Percentiles rank a stretch among this genome's conserved stretches.
These are phyloP conservation scores for Lactarius akahatsu DNA, from an alignment of 768 basidiomycete genomes.

Conservation along the genomic window DNA sequence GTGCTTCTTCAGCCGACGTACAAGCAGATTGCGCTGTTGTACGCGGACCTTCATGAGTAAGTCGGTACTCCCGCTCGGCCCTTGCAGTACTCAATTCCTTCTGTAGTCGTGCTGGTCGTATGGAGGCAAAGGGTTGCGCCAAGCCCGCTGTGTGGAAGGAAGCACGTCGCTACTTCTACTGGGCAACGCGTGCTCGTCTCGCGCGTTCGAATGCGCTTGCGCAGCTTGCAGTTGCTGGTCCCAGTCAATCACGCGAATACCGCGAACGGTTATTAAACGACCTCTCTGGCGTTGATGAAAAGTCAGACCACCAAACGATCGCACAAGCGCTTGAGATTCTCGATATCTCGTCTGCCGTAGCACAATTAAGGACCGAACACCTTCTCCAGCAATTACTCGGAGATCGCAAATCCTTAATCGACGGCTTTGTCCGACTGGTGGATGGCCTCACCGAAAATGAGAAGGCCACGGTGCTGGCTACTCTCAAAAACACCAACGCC, in stretches of 20 bases:
- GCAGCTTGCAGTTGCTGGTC: slow-evolving; percentile 66
- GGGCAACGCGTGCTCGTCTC: slow-evolving; percentile 83
- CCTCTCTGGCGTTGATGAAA: slow-evolving; percentile 54
- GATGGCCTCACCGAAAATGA: slow-evolving; percentile 75
- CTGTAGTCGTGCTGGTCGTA: slow-evolving; percentile 82
- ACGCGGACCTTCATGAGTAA: slow-evolving; percentile 96
- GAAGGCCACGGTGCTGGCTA: slow-evolving; percentile 54
- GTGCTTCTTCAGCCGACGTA: slow-evolving; percentile 82
- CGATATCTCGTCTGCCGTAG: slow-evolving; percentile 60
- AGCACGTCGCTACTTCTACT: slow-evolving; percentile 89
- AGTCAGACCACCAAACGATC: slow-evolving; percentile 53
- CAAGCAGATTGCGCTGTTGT: slow-evolving; percentile 89
- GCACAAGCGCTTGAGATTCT: slow-evolving; percentile 70
- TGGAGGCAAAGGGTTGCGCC: slow-evolving; percentile 97
- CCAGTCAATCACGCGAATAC: slow-evolving; percentile 65
- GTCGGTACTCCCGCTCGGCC: slow-evolving; percentile 32
- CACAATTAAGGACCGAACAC: slow-evolving; percentile 67
- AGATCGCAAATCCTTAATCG: slow-evolving; percentile 74
- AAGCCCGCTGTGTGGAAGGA: slow-evolving; percentile 84
- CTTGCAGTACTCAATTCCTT: slow-evolving; percentile 7
- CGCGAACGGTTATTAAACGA: slow-evolving; percentile 62
- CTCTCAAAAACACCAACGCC: slow-evolving; percentile 57
- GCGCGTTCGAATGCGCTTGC: slow-evolving; percentile 65
- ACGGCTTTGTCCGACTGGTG: slow-evolving; percentile 70
- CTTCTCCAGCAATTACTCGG: slow-evolving; percentile 66